Evolutionary conservation across 169 alveolate species (phyloP), one percentile per base, ranked within the genome.

Genomic region (Plasmodium blacklocki): DNA sequence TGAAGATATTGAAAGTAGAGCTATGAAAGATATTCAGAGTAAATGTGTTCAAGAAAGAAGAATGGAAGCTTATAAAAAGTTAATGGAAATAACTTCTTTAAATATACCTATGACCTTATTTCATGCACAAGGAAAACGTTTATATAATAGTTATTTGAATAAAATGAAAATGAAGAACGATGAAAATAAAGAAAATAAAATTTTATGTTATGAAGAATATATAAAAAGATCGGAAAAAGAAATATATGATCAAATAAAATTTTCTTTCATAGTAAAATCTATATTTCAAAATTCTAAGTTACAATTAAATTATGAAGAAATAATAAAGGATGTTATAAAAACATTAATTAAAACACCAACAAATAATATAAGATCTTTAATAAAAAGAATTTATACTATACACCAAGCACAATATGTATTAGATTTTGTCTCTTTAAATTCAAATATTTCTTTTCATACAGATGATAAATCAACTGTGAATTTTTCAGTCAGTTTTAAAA

Each of bases 31-130:
- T 50, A 83, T 83, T 29, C 80, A 83, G 45, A 56, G 59, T 50
- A 83, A 83, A 83, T 83, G 91, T 54, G 85, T 83, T 19, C 80
- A 83, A 43, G 85, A 83, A 72, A 83, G 83, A 72, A 83, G 91
- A 83, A 83, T 83, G 91, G 91, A 70, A 67, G 74, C 91, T 39
- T 83, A 83, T 68, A 83, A 83, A 68, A 83, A 83, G 70, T 83
- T 83, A 68, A 83, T 83, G 85, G 91, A 83, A 67, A 83, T 83
- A 6, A 68, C 91, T 15, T 68, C 91, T 2, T 14, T 83, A 83
- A 83, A 83, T 68, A 54, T 83, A 5, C 91, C 91, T 29, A 29
- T 62, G 70, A 83, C 91, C 12, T 83, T 83, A 63, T 83, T 68
- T 68, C 91, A 50, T 49, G 91, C 91, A 72, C 91, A 83, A 39